phyloP scores from a whole-genome alignment of 306 rosid species.

The Urtica urens region DNA sequence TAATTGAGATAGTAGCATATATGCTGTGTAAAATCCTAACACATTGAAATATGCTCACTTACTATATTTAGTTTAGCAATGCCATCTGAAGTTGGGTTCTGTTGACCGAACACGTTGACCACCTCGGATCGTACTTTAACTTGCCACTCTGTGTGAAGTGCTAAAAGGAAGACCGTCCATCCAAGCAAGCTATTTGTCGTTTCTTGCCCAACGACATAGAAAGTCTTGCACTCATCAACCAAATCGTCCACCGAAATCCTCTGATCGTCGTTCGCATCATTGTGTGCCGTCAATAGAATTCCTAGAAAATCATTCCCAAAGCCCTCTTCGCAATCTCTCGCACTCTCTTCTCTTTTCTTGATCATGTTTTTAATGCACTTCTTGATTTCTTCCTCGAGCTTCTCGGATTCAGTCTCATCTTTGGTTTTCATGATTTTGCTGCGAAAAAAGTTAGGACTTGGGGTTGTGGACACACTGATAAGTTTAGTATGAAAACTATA shows the following conservation, averaged over 20 bases:
- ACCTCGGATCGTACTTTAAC: slow-evolving; percentile 22
- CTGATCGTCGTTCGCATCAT: slow-evolving; percentile 8
- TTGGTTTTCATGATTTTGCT: slow-evolving; percentile 13
- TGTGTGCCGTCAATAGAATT: slow-evolving; percentile 17
- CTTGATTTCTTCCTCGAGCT: slow-evolving; percentile 6
- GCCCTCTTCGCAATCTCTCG: slow-evolving; percentile 1
- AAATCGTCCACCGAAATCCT: slow-evolving; percentile 1
- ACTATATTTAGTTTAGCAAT: slow-evolving; percentile 13
- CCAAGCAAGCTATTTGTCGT: slow-evolving; percentile 12
- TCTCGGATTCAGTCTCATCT: slow-evolving; percentile 12
- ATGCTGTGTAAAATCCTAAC: too few relatives aligned
- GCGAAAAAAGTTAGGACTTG: too few relatives aligned
- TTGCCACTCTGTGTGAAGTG: slow-evolving; percentile 26
- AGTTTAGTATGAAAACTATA: too few relatives aligned
- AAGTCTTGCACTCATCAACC: slow-evolving; percentile 21
- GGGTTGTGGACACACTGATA: too few relatives aligned
- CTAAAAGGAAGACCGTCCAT: slow-evolving; percentile 21
- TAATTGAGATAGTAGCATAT: too few relatives aligned
- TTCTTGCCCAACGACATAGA: slow-evolving; percentile 22
- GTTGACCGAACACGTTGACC: slow-evolving; percentile 10
- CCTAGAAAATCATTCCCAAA: slow-evolving; percentile 26
- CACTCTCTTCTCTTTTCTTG: slow-evolving; percentile 14
- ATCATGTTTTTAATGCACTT: slow-evolving; percentile 2
- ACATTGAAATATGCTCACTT: too few relatives aligned
- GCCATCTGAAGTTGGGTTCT: slow-evolving; percentile 9